A percentile compares a stretch with the other conserved stretches of the same genome.
Conservation (phyloP, 257 asterid genomes). For the Plantago ovata region DNA sequence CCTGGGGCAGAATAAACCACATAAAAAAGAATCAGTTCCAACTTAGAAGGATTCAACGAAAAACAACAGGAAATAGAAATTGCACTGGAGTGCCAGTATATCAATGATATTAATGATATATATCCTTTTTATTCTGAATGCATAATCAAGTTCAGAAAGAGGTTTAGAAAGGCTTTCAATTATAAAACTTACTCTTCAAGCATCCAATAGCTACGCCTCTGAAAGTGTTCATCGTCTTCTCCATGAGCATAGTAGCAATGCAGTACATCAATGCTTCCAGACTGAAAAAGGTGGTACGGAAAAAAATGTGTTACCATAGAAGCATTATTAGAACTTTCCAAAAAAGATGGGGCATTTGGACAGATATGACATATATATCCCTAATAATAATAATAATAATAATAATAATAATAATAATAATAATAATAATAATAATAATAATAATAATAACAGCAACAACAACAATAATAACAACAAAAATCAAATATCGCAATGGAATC, state of each 20-base stretch:
- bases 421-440: too few species aligned
- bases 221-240: conserved; percentile 75
- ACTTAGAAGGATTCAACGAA: conserved; percentile 15
- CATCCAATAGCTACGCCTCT: conserved; percentile 98
- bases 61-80: conserved; percentile 9
- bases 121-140: conserved; percentile 1
- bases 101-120: background rate
- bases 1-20: conserved; percentile 49
- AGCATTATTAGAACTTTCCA: conserved; percentile 22
- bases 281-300: conserved; percentile 38
- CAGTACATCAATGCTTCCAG: conserved; percentile 84
- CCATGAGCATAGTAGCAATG: conserved; percentile 99
- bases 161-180: background rate
- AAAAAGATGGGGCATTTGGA: conserved; percentile 4
- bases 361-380: conserved; percentile 7
- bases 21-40: conserved; percentile 23
- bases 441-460: too few species aligned
- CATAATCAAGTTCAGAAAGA: conserved; percentile 1
- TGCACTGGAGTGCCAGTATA: background rate
- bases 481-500: conserved; percentile 10
- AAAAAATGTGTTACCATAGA: conserved; percentile 22
- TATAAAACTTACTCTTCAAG: conserved; percentile 78
- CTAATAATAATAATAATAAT: too few species aligned
- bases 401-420: too few species aligned
- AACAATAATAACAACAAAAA: too few species aligned